These are phyloP conservation scores for Tetrapisispora nanseiensis DNA, from an alignment of 805 yeast genomes.

Conservation along the genomic window DNA sequence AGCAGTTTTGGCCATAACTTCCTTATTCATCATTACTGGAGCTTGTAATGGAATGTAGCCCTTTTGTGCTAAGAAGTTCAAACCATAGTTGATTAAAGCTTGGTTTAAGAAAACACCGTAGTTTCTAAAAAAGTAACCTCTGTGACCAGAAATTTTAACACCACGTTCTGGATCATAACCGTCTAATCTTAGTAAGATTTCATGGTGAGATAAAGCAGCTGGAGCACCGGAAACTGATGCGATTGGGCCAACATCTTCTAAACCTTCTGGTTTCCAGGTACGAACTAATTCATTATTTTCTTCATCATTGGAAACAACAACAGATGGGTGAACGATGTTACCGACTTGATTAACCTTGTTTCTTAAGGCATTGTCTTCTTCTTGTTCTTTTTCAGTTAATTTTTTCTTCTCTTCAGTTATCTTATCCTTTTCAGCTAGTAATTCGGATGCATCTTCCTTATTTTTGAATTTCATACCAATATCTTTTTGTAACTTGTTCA, in stretches of 20 bases:
- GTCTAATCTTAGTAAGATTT: slow-evolving; percentile 83
- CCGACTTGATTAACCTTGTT: slow-evolving; percentile 84
- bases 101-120: slow-evolving; percentile 96
- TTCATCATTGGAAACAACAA: slow-evolving; percentile 79
- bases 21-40: slow-evolving; percentile 99
- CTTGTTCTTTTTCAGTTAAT: slow-evolving; percentile 59
- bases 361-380: slow-evolving; percentile 66
- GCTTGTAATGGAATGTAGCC: slow-evolving; percentile 91
- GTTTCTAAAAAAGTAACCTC: slow-evolving; percentile 93
- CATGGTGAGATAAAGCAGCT: slow-evolving; percentile 87
- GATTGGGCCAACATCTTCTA: slow-evolving; percentile 45
- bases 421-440: slow-evolving; percentile 71
- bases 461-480: slow-evolving; percentile 88
- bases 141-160: slow-evolving; percentile 93
- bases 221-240: slow-evolving; percentile 72
- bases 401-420: slow-evolving; percentile 60
- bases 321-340: slow-evolving; percentile 88
- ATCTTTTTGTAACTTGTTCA: slow-evolving; percentile 84
- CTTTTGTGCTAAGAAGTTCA: slow-evolving; percentile 66
- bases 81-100: slow-evolving; percentile 94
- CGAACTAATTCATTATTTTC: slow-evolving; percentile 81
- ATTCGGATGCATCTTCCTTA: slow-evolving; percentile 86
- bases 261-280: slow-evolving; percentile 76
- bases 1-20: slow-evolving; percentile 98
- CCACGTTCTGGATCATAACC: slow-evolving; percentile 99